A percentile compares a stretch with the other conserved stretches of the same genome.
Conservation (phyloP, 257 asterid species). For the Ophiorrhiza pumila region DNA sequence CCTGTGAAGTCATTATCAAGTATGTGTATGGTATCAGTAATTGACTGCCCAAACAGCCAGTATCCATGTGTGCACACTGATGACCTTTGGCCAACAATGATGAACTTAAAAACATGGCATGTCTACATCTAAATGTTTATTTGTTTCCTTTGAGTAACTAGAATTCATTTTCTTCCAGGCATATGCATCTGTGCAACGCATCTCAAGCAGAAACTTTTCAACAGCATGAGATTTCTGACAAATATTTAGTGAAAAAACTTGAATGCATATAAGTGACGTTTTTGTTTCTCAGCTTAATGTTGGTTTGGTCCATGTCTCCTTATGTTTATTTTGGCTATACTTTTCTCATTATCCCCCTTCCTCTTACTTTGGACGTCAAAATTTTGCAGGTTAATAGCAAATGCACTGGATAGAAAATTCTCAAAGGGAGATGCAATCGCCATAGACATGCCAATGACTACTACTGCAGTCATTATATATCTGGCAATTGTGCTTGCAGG, state of each 20-base stretch:
- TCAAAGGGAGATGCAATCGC: slow-evolving; percentile 85
- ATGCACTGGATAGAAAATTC: slow-evolving; percentile 65
- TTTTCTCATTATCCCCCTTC: slow-evolving; percentile 8
- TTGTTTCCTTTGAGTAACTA: background rate
- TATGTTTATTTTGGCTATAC: background rate
- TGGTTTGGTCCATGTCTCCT: background rate
- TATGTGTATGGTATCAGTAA: background rate
- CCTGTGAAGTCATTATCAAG: background rate
- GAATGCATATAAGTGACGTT: background rate
- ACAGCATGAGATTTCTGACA: too few relatives aligned
- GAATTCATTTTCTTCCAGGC: background rate
- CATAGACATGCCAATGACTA: slow-evolving; percentile 96
- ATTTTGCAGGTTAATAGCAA: slow-evolving; percentile 77
- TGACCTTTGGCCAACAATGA: background rate
- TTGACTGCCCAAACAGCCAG: background rate
- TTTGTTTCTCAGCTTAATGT: background rate
- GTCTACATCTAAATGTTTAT: too few relatives aligned
- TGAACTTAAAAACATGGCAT: background rate
- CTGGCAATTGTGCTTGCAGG: slow-evolving; percentile 85
- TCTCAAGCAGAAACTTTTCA: too few relatives aligned
- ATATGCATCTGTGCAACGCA: background rate
- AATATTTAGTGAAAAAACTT: too few relatives aligned
- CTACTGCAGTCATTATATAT: slow-evolving; percentile 73
- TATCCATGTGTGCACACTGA: background rate
- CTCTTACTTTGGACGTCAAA: background rate